These are phyloP conservation scores for Hygrophila difformis DNA, from an alignment of 257 asterid genomes.

Conservation along the genomic window DNA sequence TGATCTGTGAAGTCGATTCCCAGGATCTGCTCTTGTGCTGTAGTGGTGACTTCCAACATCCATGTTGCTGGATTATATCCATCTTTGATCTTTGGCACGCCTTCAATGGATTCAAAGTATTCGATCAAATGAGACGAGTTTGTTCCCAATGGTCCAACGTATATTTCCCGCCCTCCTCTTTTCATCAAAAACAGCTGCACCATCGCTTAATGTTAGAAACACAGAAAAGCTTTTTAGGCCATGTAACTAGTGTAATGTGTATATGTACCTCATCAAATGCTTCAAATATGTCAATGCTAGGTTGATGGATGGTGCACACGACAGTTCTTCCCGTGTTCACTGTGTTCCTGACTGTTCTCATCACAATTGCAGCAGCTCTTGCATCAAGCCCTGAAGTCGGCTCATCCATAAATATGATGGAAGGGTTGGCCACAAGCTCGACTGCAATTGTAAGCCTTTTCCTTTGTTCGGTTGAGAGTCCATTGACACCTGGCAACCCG, in stretches of 20 bases:
- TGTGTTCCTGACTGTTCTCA: slow-evolving; percentile 75
- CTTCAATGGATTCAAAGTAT: slow-evolving; percentile 57
- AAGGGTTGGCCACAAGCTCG: slow-evolving; percentile 78
- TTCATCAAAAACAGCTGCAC: slow-evolving; percentile 61
- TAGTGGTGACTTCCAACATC: slow-evolving; percentile 67
- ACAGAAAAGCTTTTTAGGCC: no score
- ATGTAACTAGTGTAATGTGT: no score
- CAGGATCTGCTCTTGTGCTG: slow-evolving; percentile 42
- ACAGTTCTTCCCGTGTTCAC: slow-evolving; percentile 80
- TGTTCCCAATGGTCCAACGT: slow-evolving; percentile 66
- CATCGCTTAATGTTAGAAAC: no score
- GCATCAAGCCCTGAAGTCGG: slow-evolving; percentile 85
- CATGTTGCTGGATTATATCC: slow-evolving; percentile 85
- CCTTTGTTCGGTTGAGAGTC: slow-evolving; percentile 76
- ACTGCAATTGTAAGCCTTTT: slow-evolving; percentile 78
- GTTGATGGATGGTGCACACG: slow-evolving; percentile 83
- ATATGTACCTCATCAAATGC: slow-evolving; percentile 79
- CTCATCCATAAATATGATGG: slow-evolving; percentile 80
- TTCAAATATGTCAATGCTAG: slow-evolving; percentile 75
- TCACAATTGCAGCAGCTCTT: slow-evolving; percentile 82
- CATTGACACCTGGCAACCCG: slow-evolving; percentile 68
- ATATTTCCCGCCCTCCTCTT: slow-evolving; percentile 75
- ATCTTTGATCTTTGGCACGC: slow-evolving; percentile 45
- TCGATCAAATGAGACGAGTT: slow-evolving; percentile 43
- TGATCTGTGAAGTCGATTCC: slow-evolving; percentile 52